phyloP scores from a whole-genome alignment of 305 asterid genomes.

The Solanum hybrid region DNA sequence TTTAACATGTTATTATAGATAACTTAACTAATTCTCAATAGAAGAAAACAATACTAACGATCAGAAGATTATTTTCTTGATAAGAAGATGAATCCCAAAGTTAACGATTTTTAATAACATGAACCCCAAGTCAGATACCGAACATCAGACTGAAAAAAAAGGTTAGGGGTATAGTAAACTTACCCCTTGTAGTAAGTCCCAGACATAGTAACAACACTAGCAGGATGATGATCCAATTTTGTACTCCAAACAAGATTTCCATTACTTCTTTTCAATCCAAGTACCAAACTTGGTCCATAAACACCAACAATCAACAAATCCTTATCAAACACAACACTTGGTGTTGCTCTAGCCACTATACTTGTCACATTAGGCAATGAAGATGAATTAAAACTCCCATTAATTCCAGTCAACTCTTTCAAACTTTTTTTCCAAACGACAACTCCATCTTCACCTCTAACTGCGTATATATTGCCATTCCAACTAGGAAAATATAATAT shows the following conservation, averaged over 20 bases:
- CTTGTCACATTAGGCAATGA: conserved; percentile 9
- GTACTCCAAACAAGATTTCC: conserved; percentile 42
- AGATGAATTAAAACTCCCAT: neutral
- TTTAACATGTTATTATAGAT: too few relatives aligned
- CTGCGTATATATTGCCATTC: conserved; percentile 42
- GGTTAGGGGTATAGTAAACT: neutral
- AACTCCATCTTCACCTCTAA: conserved; percentile 26
- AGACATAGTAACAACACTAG: conserved; percentile 40
- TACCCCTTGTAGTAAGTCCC: conserved; percentile 39
- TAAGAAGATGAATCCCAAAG: too few relatives aligned
- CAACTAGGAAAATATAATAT: conserved; percentile 38
- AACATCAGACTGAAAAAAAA: too few relatives aligned
- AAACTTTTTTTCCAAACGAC: conserved; percentile 32
- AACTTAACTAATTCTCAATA: too few relatives aligned
- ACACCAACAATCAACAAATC: conserved; percentile 20
- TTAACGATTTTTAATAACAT: too few relatives aligned
- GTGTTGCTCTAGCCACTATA: conserved; percentile 32
- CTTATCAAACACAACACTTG: conserved; percentile 29
- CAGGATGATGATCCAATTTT: conserved; percentile 34
- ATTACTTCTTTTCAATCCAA: conserved; percentile 27
- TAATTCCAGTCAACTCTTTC: conserved; percentile 24
- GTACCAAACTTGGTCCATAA: conserved; percentile 37
- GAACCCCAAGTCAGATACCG: too few relatives aligned
- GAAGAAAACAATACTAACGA: too few relatives aligned
- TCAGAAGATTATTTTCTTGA: too few relatives aligned